phyloP scores from a whole-genome alignment of 2,329 filamentous ascomycete genomes.

The Aspergillus ochraceoroseus region DNA sequence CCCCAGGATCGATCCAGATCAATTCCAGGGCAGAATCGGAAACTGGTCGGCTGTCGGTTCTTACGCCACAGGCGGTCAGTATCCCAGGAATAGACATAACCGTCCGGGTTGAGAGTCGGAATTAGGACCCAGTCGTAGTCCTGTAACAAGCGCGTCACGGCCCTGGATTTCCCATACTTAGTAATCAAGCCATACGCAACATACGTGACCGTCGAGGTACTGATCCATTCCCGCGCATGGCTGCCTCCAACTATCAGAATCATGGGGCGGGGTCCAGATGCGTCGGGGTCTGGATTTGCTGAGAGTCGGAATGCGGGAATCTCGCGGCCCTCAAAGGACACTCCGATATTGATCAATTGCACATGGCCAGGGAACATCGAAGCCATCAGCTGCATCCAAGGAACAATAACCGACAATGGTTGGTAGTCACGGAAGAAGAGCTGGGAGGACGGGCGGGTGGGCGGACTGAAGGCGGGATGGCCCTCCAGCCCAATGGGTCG shows the following conservation, averaged over 20 bases:
- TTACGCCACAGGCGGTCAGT: slow-evolving; percentile 92
- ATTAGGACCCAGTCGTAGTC: slow-evolving; percentile 84
- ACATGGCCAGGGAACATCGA: slow-evolving; percentile 86
- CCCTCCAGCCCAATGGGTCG: slow-evolving; percentile 29
- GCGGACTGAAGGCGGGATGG: slow-evolving; percentile 29
- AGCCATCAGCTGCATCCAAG: slow-evolving; percentile 85
- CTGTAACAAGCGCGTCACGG: slow-evolving; percentile 71
- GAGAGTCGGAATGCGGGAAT: slow-evolving; percentile 79
- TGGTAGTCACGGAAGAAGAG: slow-evolving; percentile 93
- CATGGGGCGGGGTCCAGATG: slow-evolving; percentile 60
- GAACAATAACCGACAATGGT: slow-evolving; percentile 73
- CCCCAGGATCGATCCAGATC: slow-evolving; percentile 85
- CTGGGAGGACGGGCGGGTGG: slow-evolving; percentile 31
- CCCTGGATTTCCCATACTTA: slow-evolving; percentile 66
- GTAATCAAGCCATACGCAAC: slow-evolving; percentile 84
- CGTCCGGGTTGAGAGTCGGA: slow-evolving; percentile 86
- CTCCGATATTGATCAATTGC: slow-evolving; percentile 68
- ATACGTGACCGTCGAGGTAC: slow-evolving; percentile 84
- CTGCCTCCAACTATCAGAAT: slow-evolving; percentile 77
- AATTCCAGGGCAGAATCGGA: slow-evolving; percentile 78
- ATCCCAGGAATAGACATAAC: slow-evolving; percentile 90
- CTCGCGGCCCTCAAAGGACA: slow-evolving; percentile 79
- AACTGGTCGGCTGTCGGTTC: slow-evolving; percentile 72
- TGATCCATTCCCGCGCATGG: slow-evolving; percentile 97
- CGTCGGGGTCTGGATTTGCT: slow-evolving; percentile 47